Percentiles rank a stretch among this genome's conserved stretches.
Evolutionary conservation across 768 basidiomycete species (phyloP).

Genomic region (Boletus vinaceobasis): DNA sequence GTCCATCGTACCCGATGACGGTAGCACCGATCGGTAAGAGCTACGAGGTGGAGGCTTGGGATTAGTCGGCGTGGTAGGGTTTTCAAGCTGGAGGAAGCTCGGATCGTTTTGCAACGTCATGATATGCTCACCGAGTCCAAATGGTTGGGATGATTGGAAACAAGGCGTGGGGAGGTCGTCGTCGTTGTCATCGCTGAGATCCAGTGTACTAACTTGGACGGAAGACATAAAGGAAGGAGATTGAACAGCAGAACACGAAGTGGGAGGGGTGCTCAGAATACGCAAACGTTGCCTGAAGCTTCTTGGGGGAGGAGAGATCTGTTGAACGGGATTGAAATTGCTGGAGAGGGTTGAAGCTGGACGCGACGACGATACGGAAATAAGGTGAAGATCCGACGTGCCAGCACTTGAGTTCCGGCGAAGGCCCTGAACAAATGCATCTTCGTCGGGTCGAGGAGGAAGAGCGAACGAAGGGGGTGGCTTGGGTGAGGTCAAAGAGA

Average conservation of each 20-base stretch:
- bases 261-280: slow-evolving; percentile 59
- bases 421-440: slow-evolving; percentile 24
- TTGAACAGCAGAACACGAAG: slow-evolving; percentile 27
- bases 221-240: slow-evolving; percentile 22
- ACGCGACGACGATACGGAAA: slow-evolving; percentile 46
- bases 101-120: slow-evolving; percentile 49
- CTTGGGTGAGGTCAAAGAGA: slow-evolving; percentile 61
- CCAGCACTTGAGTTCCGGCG: slow-evolving; percentile 34
- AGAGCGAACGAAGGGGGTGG: slow-evolving; percentile 58
- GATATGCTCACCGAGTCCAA: slow-evolving; percentile 58
- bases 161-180: slow-evolving; percentile 29
- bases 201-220: slow-evolving; percentile 26
- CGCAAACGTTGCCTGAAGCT: slow-evolving; percentile 60
- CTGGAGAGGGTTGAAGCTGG: slow-evolving; percentile 35
- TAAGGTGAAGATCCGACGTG: slow-evolving; percentile 35
- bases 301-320: slow-evolving; percentile 18
- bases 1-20: neutral
- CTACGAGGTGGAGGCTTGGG: slow-evolving; percentile 18
- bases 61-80: slow-evolving; percentile 38
- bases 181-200: slow-evolving; percentile 22
- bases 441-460: slow-evolving; percentile 68
- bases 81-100: slow-evolving; percentile 57
- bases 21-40: slow-evolving; percentile 28
- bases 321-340: slow-evolving; percentile 25
- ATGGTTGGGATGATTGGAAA: slow-evolving; percentile 10